Evolutionary conservation across 2,329 filamentous ascomycete species (phyloP), one percentile per base, ranked within the genome.

Genomic region (Parastagonospora avenae): DNA sequence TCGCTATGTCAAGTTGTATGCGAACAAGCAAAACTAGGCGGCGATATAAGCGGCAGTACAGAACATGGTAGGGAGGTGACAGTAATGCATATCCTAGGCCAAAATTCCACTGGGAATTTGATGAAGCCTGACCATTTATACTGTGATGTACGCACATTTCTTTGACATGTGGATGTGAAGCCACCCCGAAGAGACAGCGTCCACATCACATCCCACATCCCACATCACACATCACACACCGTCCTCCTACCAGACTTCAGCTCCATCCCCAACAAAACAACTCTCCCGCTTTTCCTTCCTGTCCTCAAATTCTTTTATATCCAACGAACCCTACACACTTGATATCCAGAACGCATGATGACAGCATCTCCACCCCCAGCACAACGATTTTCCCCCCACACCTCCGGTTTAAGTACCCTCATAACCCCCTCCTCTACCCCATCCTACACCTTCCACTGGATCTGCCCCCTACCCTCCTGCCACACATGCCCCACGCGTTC

Each of bases 1-100:
- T 16, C 53, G 59, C 15, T 72, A 72, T 59, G 60, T 70, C 4
- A 72, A 71, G 52, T 59, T 69, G 8, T 68, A 67, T 43, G 63
- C 61, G 4, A 68, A 72, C 5, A 68, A 71, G 52, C 49, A 59
- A 15, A 48, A 62, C 15, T 58, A 42, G 31, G 16, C 4, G 38
- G 8, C 11, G 12, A 32, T 12, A 7, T 15, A 30, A 4, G 32
- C 19, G 12, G 19, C 8, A 2, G 5, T 6, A 1, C 2, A 28
- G 32, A 14, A 32, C n/a, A 30, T 9, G 4, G 4, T 7, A 28
- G 16, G 12, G 4, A n/a, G 35, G 15, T 42, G 14, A 12, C 19
- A 16, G 30, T 33, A 19, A 11, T 30, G 27, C 19, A 19, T 19
- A 27, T 19, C 14, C 12, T n/a, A 5, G 16, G 6, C 37, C 39